These are phyloP conservation scores for Vachellia pachyceras DNA, from an alignment of 306 rosid genomes.

Conservation along the genomic window DNA sequence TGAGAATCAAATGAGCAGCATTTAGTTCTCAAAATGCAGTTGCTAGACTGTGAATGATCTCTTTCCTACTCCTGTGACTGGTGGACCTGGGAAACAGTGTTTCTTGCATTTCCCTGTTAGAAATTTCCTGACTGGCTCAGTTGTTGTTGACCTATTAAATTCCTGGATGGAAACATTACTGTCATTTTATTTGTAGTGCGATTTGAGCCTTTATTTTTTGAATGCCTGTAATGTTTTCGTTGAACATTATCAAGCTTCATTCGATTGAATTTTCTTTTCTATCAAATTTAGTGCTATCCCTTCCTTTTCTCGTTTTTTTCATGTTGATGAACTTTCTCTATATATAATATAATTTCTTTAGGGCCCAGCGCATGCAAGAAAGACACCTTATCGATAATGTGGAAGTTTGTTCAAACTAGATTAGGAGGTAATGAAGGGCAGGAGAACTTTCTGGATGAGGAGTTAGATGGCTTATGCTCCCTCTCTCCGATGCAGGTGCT, in stretches of 20 bases:
- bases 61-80: not conserved
- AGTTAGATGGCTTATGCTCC: slow-evolving; percentile 61
- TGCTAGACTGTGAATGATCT: not conserved
- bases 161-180: too few species aligned
- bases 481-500: slow-evolving; percentile 81
- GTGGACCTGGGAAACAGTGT: not conserved
- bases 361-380: slow-evolving; percentile 13
- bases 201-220: not conserved
- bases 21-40: not conserved
- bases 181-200: too few species aligned
- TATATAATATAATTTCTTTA: not conserved
- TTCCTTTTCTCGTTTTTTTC: slow-evolving; percentile 12
- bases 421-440: slow-evolving; percentile 54
- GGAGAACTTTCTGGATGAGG: slow-evolving; percentile 66
- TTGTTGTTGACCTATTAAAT: too few species aligned
- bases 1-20: not conserved
- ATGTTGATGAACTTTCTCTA: not conserved
- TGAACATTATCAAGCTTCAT: not conserved
- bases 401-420: slow-evolving; percentile 54
- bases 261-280: slow-evolving; percentile 8
- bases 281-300: not conserved
- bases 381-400: slow-evolving; percentile 54
- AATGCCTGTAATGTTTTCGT: not conserved
- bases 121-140: too few species aligned
- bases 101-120: not conserved